Evolutionary conservation across 2,329 filamentous ascomycete genomes (phyloP).

Genomic region (Elsinoe batatas): DNA sequence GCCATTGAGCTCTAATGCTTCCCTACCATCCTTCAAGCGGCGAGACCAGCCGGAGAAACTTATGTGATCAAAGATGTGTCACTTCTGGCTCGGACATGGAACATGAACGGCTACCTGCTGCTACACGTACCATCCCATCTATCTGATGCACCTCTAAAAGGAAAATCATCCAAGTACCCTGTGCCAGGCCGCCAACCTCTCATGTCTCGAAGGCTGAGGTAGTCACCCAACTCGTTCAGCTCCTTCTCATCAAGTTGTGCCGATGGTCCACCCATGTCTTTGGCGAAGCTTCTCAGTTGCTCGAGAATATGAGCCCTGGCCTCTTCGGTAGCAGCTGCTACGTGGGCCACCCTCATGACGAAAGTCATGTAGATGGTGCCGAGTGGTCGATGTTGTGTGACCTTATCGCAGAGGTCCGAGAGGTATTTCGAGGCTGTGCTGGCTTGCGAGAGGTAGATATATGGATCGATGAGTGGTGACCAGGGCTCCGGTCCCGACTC

Average conservation of each 20-base stretch:
- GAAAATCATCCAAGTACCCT: neutral
- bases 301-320: neutral
- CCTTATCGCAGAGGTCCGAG: constrained; percentile 8
- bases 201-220: neutral
- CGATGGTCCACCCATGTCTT: constrained; percentile 2
- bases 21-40: too few relatives aligned
- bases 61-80: too few relatives aligned
- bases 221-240: constrained; percentile 2
- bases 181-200: neutral
- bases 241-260: neutral
- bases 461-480: neutral
- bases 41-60: too few relatives aligned
- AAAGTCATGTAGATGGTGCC: constrained; percentile 12
- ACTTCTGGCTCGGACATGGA: too few relatives aligned
- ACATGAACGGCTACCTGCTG: neutral
- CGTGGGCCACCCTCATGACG: neutral
- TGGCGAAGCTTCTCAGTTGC: neutral
- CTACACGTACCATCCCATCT: neutral
- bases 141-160: neutral
- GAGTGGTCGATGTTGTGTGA: constrained; percentile 6
- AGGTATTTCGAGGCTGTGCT: neutral
- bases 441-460: neutral
- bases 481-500: neutral
- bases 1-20: too few relatives aligned
- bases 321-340: neutral